Base-by-base conservation (phyloP, 2,329 filamentous ascomycete species). In the Arthrobotrys sphaeroides region DNA sequence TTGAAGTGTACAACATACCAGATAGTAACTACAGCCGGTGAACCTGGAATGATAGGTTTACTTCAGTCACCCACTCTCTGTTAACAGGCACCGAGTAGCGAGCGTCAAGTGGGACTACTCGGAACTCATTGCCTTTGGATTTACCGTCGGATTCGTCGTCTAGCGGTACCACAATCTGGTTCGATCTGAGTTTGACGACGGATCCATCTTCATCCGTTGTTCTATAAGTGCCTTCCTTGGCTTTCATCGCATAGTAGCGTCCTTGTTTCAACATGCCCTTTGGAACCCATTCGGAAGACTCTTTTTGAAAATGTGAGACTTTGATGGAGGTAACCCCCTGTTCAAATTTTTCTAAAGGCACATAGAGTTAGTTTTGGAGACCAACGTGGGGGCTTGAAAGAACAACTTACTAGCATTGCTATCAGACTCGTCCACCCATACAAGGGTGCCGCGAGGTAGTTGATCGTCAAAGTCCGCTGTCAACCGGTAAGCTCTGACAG, bases 231-330 rank as follows among this genome's bases (percentile, higher is more conserved):
- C 51, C 51, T 38, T 55, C 16, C n/a, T 40, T 69, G 18, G 49
- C 47, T 12, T 75, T 75, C 72, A 75, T 69, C 5, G 64, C 64
- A 24, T 75, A 75, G 16, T 75, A 75, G 12, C 64, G 64, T 1
- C 47, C 64, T 22, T 68, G 72, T 24, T 69, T 75, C 40, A 75
- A 53, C n/a, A 51, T 68, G n/a, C 64, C 68, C 28, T 69, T 75
- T 1, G 72, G 57, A 13, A 75, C 64, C 72, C 64, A 74, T n/a
- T 64, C 43, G 12, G n/a, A 36, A 5, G 62, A 24, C n/a, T 57
- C 62, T 18, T 53, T 61, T 18, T 42, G 24, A 40, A 53, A 62
- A 7, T 61, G 53, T 40, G 57, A 26, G 6, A 68, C 26, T 38
- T 49, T 57, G 4, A 74, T 22, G n/a, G n/a, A 67, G 18, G 18